Base-by-base conservation (phyloP, 164 flowering plant species). In the Santalum album region DNA sequence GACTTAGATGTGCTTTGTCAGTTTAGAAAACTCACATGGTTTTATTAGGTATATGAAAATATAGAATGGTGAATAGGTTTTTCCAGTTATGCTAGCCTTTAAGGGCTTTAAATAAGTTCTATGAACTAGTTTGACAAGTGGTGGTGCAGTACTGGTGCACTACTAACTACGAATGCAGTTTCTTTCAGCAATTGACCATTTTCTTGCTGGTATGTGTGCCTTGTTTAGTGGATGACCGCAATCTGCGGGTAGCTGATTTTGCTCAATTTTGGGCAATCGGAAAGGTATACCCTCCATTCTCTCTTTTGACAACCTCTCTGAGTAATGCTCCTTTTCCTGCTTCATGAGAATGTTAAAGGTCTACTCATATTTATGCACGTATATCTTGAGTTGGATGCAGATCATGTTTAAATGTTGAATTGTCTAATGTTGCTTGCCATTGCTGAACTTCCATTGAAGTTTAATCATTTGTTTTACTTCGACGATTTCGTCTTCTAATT, bases 201-300 rank as follows among this genome's bases (percentile, higher is more conserved):
- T 92, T 88, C 71, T 87, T 82, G 90, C 79, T 88, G 92, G 86
- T 78, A 83, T 86, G n/a, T n/a, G 83, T 92, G 85, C 85, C 71
- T 84, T 79, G 73, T 78, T 85, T 92, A 88, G 99, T 92, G 99
- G 99, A 92, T 92, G 99, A 92, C 99, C 96, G 99, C 96, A 92
- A 92, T 89, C 96, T 92, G 96, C 96, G 95, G 99, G 96, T 89
- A 80, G 99, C 96, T 78, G 96, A 92, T 82, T 92, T 92, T 92
- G 87, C 96, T 92, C 99, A 89, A 69, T 92, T 86, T 92, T 92
- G 96, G 99, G 99, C 99, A 89, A 74, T 65, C 75, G 99, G 91
- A 64, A 92, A 92, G 98, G 98, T 90, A 90, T 83, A 78, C 69
- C 71, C 45, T n/a, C n/a, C n/a, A n/a, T 72, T 70, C 81, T 72